A percentile compares a stretch with the other conserved stretches of the same genome.
phyloP scores from a whole-genome alignment of 768 basidiomycete species.

The Zangia roseola region DNA sequence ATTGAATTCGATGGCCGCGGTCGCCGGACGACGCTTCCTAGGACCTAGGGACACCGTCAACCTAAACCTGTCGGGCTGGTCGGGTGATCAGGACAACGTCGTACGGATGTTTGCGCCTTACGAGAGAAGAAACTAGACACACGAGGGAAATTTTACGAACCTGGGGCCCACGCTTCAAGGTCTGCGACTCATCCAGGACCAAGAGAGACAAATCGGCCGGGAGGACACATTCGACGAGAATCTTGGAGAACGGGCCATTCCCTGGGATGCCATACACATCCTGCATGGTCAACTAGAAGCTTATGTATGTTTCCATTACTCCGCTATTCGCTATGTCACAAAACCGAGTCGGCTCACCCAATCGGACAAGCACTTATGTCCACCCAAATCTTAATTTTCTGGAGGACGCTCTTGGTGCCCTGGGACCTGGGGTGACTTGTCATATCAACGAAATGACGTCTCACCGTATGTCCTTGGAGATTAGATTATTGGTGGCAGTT shows the following conservation, averaged over 20 bases:
- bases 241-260: neutral
- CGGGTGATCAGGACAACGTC: neutral
- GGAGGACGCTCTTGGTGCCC: neutral
- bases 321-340: constrained; percentile 24
- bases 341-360: constrained; percentile 11
- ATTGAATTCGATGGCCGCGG: too few relatives aligned
- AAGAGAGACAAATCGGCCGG: too few relatives aligned
- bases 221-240: too few relatives aligned
- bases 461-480: too few relatives aligned
- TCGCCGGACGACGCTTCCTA: too few relatives aligned
- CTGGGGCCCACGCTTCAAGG: neutral
- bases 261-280: neutral
- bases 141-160: neutral
- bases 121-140: neutral
- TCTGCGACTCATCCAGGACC: too few relatives aligned
- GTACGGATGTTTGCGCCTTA: neutral
- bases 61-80: neutral
- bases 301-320: neutral
- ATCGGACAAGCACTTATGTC: constrained; percentile 3
- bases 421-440: too few relatives aligned
- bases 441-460: too few relatives aligned
- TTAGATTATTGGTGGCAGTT: neutral
- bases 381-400: neutral
- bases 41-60: too few relatives aligned
- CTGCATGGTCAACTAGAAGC: neutral